These are phyloP conservation scores for Aspergillus nomiae DNA, from an alignment of 2,329 filamentous ascomycete genomes.

Conservation along the genomic window DNA sequence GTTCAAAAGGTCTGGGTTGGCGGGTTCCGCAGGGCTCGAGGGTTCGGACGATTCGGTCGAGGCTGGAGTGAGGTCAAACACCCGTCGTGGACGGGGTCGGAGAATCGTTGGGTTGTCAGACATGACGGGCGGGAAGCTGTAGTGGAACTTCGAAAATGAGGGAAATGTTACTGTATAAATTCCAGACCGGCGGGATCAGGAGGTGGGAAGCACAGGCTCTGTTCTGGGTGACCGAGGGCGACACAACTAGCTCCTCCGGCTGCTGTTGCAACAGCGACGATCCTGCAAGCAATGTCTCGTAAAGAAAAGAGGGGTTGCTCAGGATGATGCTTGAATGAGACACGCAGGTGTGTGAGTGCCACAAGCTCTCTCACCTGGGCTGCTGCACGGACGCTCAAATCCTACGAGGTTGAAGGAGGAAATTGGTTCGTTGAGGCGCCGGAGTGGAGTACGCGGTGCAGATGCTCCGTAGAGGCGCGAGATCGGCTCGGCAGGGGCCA, in stretches of 20 bases:
- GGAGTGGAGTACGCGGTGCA: slow-evolving; percentile 10
- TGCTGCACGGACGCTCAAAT: slow-evolving; percentile 11
- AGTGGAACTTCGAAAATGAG: neutral
- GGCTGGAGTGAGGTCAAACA: slow-evolving; percentile 63
- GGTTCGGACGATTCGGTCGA: slow-evolving; percentile 47
- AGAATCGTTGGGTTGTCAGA: slow-evolving; percentile 56
- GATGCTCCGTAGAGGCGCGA: slow-evolving; percentile 4
- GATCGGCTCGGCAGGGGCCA: slow-evolving; percentile 10
- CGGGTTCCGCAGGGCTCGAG: slow-evolving; percentile 41
- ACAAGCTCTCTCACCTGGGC: slow-evolving; percentile 6
- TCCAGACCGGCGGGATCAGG: neutral
- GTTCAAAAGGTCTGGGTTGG: slow-evolving; percentile 37
- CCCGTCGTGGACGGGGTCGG: slow-evolving; percentile 70
- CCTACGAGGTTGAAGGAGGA: slow-evolving; percentile 1
- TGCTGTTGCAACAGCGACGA: neutral
- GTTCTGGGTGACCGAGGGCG: neutral
- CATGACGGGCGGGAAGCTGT: slow-evolving; percentile 26
- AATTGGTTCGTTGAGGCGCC: slow-evolving; percentile 10
- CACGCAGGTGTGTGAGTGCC: neutral
- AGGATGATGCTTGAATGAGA: neutral
- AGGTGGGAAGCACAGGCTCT: neutral
- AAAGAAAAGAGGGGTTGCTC: slow-evolving; percentile 14
- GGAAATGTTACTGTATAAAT: neutral
- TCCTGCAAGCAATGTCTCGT: slow-evolving; percentile 1
- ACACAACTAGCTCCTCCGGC: neutral